phyloP scores from a whole-genome alignment of 2,329 filamentous ascomycete species.

The Lomentospora prolificans region DNA sequence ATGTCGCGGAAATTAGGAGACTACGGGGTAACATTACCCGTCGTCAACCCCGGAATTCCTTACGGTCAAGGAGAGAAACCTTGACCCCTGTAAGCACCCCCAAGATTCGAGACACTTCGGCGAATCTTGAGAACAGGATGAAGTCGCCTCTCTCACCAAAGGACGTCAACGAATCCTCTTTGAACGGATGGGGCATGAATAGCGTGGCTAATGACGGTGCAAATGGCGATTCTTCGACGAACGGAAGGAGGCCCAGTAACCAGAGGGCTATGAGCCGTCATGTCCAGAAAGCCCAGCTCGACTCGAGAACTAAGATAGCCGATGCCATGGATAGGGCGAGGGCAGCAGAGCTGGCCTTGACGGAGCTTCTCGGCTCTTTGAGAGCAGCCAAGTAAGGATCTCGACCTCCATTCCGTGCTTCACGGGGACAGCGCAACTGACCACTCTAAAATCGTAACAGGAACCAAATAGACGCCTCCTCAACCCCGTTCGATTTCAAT shows the following conservation, averaged over 20 bases:
- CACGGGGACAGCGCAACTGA: background rate
- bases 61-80: constrained; percentile 44
- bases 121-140: constrained; percentile 27
- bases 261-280: constrained; percentile 40
- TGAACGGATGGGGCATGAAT: constrained; percentile 16
- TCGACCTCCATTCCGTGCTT: background rate
- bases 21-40: constrained; percentile 79
- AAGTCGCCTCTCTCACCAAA: constrained; percentile 29
- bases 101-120: constrained; percentile 19
- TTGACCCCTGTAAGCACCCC: constrained; percentile 49
- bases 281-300: constrained; percentile 51
- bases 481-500: constrained; percentile 67
- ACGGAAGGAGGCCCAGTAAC: constrained; percentile 23
- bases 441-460: constrained; percentile 23
- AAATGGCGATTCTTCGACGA: constrained; percentile 19
- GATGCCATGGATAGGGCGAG: constrained; percentile 71
- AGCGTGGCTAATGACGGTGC: background rate
- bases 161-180: constrained; percentile 13
- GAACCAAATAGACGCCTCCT: constrained; percentile 43
- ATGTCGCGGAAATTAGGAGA: constrained; percentile 80
- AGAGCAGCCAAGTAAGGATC: constrained; percentile 72
- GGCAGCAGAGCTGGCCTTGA: constrained; percentile 74
- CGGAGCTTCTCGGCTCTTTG: constrained; percentile 72
- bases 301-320: constrained; percentile 50
- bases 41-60: constrained; percentile 63